Evolutionary conservation across 176 grass and related monocot species (phyloP).

Genomic region (Carex parvula): DNA sequence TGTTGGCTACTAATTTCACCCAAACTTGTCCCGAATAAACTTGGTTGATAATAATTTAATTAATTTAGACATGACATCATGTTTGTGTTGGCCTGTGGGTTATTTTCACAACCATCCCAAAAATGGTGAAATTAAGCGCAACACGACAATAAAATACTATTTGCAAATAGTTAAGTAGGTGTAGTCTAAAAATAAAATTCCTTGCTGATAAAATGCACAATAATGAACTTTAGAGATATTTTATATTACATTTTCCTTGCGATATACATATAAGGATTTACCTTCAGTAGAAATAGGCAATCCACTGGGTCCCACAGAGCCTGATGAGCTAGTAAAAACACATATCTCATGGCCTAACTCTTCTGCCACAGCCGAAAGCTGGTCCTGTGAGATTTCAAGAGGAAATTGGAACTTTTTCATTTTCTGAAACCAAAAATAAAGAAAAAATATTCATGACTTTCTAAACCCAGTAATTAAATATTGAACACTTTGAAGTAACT

Average conservation of each 20-base stretch:
- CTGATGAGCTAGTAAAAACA: constrained; percentile 57
- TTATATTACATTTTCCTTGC: background rate
- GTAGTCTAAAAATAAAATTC: background rate
- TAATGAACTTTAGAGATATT: background rate
- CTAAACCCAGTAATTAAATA: background rate
- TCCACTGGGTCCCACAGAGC: constrained; percentile 30
- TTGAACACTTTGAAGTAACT: background rate
- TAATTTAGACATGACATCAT: background rate
- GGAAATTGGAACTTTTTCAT: constrained; percentile 22
- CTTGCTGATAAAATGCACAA: background rate
- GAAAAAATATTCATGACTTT: constrained; percentile 13
- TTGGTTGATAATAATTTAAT: background rate
- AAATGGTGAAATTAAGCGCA: background rate
- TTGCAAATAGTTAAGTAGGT: background rate
- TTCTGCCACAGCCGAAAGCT: constrained; percentile 51
- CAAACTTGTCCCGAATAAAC: background rate
- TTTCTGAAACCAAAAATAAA: constrained; percentile 19
- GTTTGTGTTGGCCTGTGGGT: background rate
- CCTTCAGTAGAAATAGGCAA: constrained; percentile 55
- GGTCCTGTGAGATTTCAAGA: constrained; percentile 54
- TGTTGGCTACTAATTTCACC: background rate
- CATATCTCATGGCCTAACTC: constrained; percentile 69
- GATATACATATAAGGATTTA: constrained; percentile 24
- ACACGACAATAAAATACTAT: background rate
- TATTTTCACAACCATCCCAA: background rate